These are phyloP conservation scores for Ascochyta viciae-villosae DNA, from an alignment of 2,329 filamentous ascomycete species.

Conservation along the genomic window DNA sequence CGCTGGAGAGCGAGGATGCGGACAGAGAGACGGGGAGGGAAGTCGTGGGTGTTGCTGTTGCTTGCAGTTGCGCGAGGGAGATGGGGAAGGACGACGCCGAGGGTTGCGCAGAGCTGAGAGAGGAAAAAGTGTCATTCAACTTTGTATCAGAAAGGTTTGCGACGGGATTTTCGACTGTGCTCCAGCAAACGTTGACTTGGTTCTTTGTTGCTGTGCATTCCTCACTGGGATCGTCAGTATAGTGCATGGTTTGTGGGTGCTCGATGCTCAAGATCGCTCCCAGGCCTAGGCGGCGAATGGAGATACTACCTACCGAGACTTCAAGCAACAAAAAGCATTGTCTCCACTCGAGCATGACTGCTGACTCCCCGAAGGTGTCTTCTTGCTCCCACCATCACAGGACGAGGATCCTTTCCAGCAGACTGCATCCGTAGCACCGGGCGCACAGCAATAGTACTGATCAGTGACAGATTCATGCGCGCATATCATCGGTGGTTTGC, in stretches of 20 bases:
- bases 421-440: conserved; percentile 16
- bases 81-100: conserved; percentile 10
- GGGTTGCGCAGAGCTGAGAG: conserved; percentile 19
- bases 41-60: conserved; percentile 10
- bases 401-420: conserved; percentile 19
- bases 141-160: conserved; percentile 12
- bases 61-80: conserved; percentile 10
- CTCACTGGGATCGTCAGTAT: conserved; percentile 19
- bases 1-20: conserved; percentile 5
- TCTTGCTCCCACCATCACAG: conserved; percentile 14
- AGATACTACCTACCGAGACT: conserved; percentile 12
- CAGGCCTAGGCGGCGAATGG: neutral
- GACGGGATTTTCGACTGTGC: conserved; percentile 17
- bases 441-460: conserved; percentile 25
- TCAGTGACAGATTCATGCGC: conserved; percentile 22
- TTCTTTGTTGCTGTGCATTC: conserved; percentile 27
- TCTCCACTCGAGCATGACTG: conserved; percentile 16
- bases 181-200: conserved; percentile 30
- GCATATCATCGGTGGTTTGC: conserved; percentile 22
- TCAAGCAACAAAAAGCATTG: conserved; percentile 25
- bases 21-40: neutral
- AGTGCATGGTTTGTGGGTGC: neutral
- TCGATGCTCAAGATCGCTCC: neutral
- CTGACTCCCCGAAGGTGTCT: conserved; percentile 14
- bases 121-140: conserved; percentile 25